phyloP scores from a whole-genome alignment of 192 early-diverging fungal species.

The Backusella macrospora region DNA sequence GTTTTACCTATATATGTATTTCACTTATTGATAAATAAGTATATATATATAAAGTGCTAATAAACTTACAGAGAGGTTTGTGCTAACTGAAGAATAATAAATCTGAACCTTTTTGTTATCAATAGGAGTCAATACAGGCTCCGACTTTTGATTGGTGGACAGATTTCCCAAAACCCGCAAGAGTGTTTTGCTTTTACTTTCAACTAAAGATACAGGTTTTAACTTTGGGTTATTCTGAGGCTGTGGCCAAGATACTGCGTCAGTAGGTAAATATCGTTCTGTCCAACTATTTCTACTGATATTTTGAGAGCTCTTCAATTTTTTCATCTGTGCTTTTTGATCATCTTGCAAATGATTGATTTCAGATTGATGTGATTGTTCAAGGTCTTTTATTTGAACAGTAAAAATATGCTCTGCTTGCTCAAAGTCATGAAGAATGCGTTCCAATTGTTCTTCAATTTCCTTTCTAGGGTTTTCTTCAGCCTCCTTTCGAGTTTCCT shows the following conservation, averaged over 20 bases:
- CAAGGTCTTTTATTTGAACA: constrained; percentile 31
- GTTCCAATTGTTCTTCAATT: constrained; percentile 34
- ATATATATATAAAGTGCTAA: neutral
- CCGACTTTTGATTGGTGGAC: neutral
- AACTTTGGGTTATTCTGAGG: constrained; percentile 25
- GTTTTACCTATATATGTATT: constrained; percentile 39
- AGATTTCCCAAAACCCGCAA: constrained; percentile 5
- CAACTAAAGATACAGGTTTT: constrained; percentile 20
- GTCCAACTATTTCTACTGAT: constrained; percentile 15
- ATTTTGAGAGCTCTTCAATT: constrained; percentile 14
- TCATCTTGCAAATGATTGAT: constrained; percentile 23
- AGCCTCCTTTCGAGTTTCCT: constrained; percentile 17
- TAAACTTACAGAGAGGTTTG: constrained; percentile 40
- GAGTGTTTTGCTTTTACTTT: constrained; percentile 15
- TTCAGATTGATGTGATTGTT: constrained; percentile 33
- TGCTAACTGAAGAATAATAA: constrained; percentile 53
- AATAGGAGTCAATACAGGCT: constrained; percentile 25
- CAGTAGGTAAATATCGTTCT: constrained; percentile 29
- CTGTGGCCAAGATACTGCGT: constrained; percentile 45
- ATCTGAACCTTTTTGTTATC: constrained; percentile 47
- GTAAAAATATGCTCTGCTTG: constrained; percentile 34
- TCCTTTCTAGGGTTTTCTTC: constrained; percentile 1
- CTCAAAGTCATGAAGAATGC: constrained; percentile 37
- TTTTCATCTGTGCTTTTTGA: constrained; percentile 27
- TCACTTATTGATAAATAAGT: neutral